Conservation (phyloP, 1,284 basidiomycete species). For the Ceratobasidium sp. region DNA sequence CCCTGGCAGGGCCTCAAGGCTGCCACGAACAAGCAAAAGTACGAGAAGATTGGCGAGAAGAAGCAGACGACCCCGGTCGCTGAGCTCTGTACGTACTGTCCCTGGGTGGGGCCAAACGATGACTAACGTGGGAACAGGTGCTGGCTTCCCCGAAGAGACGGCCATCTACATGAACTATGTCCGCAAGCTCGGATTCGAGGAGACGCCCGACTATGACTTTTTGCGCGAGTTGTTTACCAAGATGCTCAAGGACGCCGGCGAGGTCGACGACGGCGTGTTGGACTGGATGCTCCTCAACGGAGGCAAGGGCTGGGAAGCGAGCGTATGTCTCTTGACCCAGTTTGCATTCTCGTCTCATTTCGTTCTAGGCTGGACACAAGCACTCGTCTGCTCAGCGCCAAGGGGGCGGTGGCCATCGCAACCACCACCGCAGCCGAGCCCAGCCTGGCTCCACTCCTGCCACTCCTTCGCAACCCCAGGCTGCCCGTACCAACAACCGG, state of each 20-base stretch:
- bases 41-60: conserved; percentile 99
- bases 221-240: conserved; percentile 93
- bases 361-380: conserved; percentile 27
- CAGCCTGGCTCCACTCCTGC: conserved; percentile 13
- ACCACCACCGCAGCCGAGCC: conserved; percentile 21
- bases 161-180: conserved; percentile 98
- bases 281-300: conserved; percentile 97
- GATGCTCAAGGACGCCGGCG: conserved; percentile 86
- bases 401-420: conserved; percentile 20
- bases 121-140: conserved; percentile 41
- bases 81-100: conserved; percentile 70
- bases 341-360: conserved; percentile 12
- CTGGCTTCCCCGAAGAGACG: conserved; percentile 77
- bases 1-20: conserved; percentile 98
- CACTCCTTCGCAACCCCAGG: conserved; percentile 31
- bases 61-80: conserved; percentile 97
- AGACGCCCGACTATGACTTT: conserved; percentile 97
- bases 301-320: conserved; percentile 88
- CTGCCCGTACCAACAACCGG: conserved; percentile 29
- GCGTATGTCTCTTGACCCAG: conserved; percentile 43
- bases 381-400: conserved; percentile 28
- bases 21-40: conserved; percentile 97
- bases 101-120: conserved; percentile 40
- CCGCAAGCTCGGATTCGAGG: conserved; percentile 93
- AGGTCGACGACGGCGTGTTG: conserved; percentile 90